These are phyloP conservation scores for Pilasporangium apinafurcum DNA, from an alignment of 352 stramenopile genomes.

Conservation along the genomic window DNA sequence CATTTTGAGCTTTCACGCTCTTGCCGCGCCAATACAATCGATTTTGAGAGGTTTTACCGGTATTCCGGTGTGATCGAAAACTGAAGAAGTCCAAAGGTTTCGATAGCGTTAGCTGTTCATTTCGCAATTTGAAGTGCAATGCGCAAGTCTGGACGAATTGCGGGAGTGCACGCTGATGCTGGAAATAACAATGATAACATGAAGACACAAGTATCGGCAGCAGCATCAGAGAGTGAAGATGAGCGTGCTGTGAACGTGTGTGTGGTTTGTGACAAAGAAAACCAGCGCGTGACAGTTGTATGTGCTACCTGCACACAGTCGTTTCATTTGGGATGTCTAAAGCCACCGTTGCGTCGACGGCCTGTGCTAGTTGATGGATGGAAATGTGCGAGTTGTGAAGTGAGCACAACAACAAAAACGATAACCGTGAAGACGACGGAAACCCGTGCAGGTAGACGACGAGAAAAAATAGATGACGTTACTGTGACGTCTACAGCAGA, in stretches of 20 bases:
- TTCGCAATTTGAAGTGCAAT: constrained; percentile 7
- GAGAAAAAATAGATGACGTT: too few relatives aligned
- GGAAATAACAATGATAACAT: constrained; percentile 3
- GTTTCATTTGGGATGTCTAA: constrained; percentile 57
- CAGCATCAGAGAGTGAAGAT: constrained; percentile 5
- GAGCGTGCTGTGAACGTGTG: constrained; percentile 12
- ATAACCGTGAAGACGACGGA: not conserved
- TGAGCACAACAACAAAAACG: not conserved
- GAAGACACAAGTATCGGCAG: not conserved
- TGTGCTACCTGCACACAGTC: constrained; percentile 28
- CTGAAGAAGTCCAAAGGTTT: too few relatives aligned
- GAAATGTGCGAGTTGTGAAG: constrained; percentile 29
- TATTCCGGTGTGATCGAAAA: too few relatives aligned
- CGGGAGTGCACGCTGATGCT: too few relatives aligned
- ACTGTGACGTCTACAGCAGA: too few relatives aligned
- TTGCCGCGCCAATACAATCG: too few relatives aligned
- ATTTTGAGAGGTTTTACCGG: too few relatives aligned
- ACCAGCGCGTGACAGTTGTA: constrained; percentile 32
- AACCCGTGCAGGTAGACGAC: too few relatives aligned
- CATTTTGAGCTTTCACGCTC: too few relatives aligned
- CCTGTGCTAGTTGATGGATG: constrained; percentile 27
- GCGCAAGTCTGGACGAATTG: not conserved
- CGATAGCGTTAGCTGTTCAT: not conserved
- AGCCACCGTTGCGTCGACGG: constrained; percentile 38
- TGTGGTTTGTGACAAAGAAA: constrained; percentile 24